Percentiles rank a stretch among this genome's conserved stretches.
Conservation (phyloP, 192 early-diverging fungal genomes). For the Borealophlyctis nickersoniae region DNA sequence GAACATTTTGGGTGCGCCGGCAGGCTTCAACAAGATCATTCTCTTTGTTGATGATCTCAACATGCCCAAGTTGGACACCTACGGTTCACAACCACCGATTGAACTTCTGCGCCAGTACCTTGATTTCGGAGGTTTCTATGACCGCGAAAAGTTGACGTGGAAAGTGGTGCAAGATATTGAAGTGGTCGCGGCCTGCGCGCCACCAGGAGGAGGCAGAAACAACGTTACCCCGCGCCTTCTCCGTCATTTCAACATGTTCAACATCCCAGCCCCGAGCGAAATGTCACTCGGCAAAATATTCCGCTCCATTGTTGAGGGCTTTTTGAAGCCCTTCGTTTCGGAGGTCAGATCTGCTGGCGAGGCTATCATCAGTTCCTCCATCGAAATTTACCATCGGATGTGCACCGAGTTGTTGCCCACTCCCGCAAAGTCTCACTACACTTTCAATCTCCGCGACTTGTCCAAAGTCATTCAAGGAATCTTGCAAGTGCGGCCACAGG, state of each 20-base stretch:
- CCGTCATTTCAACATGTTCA: slow-evolving; percentile 59
- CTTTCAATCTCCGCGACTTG: slow-evolving; percentile 58
- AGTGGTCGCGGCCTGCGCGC: slow-evolving; percentile 54
- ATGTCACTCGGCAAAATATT: slow-evolving; percentile 51
- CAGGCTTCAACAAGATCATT: slow-evolving; percentile 51
- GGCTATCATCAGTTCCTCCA: slow-evolving; percentile 53
- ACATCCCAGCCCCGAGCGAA: slow-evolving; percentile 53
- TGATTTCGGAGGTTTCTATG: slow-evolving; percentile 58
- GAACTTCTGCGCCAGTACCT: slow-evolving; percentile 56
- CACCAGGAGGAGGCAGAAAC: slow-evolving; percentile 59
- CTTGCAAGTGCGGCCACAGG: slow-evolving; percentile 41
- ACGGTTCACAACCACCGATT: slow-evolving; percentile 61
- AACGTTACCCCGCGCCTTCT: slow-evolving; percentile 51
- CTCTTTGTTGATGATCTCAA: slow-evolving; percentile 63
- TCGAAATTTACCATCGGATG: slow-evolving; percentile 62
- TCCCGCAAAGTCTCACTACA: slow-evolving; percentile 61
- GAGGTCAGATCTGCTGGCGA: slow-evolving; percentile 47
- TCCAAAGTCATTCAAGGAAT: slow-evolving; percentile 61
- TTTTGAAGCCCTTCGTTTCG: slow-evolving; percentile 48
- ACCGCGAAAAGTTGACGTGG: slow-evolving; percentile 58
- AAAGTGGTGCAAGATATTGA: slow-evolving; percentile 55
- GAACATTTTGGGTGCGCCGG: slow-evolving; percentile 58
- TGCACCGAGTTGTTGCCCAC: slow-evolving; percentile 57
- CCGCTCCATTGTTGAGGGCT: slow-evolving; percentile 54
- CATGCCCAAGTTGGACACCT: slow-evolving; percentile 62